Conservation (phyloP, 2,329 filamentous ascomycete species). For the Coleophoma crateriformis region DNA sequence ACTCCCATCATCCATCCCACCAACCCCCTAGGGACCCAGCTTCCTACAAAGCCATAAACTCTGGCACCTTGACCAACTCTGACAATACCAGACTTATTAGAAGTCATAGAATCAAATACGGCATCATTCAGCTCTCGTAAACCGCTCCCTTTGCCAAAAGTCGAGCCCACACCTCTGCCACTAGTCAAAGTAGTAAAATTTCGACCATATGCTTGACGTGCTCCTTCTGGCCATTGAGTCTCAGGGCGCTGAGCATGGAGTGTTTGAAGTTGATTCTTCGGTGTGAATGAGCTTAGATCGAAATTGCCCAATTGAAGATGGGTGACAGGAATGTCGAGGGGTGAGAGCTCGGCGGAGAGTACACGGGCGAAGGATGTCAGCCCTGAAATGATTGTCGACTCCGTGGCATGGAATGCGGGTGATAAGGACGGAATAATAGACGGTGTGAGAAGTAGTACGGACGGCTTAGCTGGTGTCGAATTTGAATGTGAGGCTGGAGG, state of each 20-base stretch:
- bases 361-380: slow-evolving; percentile 82
- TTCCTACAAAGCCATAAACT: slow-evolving; percentile 80
- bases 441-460: slow-evolving; percentile 73
- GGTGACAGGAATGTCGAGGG: slow-evolving; percentile 71
- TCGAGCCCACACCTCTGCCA: slow-evolving; percentile 41
- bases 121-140: slow-evolving; percentile 77
- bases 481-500: slow-evolving; percentile 35
- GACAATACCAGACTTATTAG: slow-evolving; percentile 50
- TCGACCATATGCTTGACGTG: slow-evolving; percentile 53
- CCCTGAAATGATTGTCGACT: slow-evolving; percentile 79
- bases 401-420: slow-evolving; percentile 77
- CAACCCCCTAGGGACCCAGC: slow-evolving; percentile 68
- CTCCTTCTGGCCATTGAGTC: slow-evolving; percentile 58
- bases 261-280: slow-evolving; percentile 31
- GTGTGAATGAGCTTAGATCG: slow-evolving; percentile 67
- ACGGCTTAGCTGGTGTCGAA: slow-evolving; percentile 47
- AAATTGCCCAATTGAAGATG: slow-evolving; percentile 91
- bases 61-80: slow-evolving; percentile 80
- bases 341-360: slow-evolving; percentile 71
- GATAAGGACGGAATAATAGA: slow-evolving; percentile 75
- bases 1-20: slow-evolving; percentile 95
- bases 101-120: slow-evolving; percentile 83
- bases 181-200: slow-evolving; percentile 54
- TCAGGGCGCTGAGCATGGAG: slow-evolving; percentile 43
- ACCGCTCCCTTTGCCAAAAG: slow-evolving; percentile 42